phyloP scores from a whole-genome alignment of 768 basidiomycete genomes.

The Hericium erinaceus region DNA sequence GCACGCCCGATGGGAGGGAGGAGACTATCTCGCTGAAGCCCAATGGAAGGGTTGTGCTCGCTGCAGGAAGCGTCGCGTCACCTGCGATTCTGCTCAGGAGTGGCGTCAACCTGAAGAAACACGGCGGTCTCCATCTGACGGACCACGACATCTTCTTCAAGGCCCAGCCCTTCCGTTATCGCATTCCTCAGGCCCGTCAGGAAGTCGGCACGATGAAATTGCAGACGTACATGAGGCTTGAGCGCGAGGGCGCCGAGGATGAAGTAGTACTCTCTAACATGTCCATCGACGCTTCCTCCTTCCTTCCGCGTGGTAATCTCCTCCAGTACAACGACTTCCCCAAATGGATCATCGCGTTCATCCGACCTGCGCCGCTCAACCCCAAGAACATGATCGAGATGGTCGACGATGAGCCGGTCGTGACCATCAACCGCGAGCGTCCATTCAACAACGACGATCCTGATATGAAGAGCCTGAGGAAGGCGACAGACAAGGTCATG shows the following conservation, averaged over 20 bases:
- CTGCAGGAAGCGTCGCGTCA: too few species aligned
- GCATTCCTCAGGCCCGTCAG: too few species aligned
- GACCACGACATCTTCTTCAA: too few species aligned
- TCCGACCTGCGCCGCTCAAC: not conserved
- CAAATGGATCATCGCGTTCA: constrained; percentile 13
- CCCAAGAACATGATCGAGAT: constrained; percentile 13
- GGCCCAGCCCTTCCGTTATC: too few species aligned
- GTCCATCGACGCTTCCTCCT: constrained; percentile 18
- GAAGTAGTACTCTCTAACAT: constrained; percentile 17
- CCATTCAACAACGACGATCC: not conserved
- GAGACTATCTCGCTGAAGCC: too few species aligned
- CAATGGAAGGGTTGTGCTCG: too few species aligned
- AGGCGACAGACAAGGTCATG: constrained; percentile 2
- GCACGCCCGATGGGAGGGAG: too few species aligned
- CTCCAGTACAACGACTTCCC: constrained; percentile 1
- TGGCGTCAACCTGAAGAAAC: too few species aligned
- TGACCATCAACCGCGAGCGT: constrained; percentile 2
- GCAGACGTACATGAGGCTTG: too few species aligned
- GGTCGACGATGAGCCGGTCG: constrained; percentile 10
- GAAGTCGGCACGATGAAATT: too few species aligned
- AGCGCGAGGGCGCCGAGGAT: constrained; percentile 6
- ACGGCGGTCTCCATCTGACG: too few species aligned
- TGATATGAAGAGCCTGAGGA: constrained; percentile 8
- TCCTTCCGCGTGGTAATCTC: constrained; percentile 16
- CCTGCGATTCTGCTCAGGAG: too few species aligned